phyloP scores from a whole-genome alignment of 345 rosid genomes.

The Citrus reticulata region DNA sequence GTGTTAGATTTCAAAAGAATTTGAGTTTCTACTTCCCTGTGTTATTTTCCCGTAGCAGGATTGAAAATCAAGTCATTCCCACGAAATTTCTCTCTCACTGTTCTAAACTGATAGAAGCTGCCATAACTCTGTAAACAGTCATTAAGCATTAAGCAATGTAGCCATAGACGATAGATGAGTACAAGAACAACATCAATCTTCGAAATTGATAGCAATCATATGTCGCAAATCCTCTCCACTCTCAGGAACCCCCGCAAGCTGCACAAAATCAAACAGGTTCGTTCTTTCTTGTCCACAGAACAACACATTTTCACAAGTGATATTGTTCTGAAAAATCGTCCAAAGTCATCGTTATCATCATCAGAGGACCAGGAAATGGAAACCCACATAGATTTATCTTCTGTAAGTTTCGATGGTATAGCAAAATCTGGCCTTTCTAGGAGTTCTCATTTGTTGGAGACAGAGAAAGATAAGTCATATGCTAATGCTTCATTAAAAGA shows the following conservation, averaged over 20 bases:
- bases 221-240: slow-evolving; percentile 33
- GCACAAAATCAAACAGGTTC: slow-evolving; percentile 24
- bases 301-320: slow-evolving; percentile 3
- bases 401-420: slow-evolving; percentile 24
- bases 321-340: slow-evolving; percentile 12
- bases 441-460: slow-evolving; percentile 18
- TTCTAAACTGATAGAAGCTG: neutral
- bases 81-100: neutral
- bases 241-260: slow-evolving; percentile 18
- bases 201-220: slow-evolving; percentile 12
- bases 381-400: slow-evolving; percentile 28
- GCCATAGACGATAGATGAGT: neutral
- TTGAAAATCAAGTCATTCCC: neutral
- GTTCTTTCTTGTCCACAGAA: slow-evolving; percentile 17
- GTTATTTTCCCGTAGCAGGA: neutral
- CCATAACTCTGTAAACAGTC: neutral
- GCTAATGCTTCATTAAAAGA: slow-evolving; percentile 36
- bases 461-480: slow-evolving; percentile 16
- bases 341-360: slow-evolving; percentile 14
- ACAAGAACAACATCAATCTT: neutral
- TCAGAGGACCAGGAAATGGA: slow-evolving; percentile 3
- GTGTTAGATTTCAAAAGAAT: too few relatives aligned
- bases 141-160: neutral
- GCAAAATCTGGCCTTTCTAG: slow-evolving; percentile 28
- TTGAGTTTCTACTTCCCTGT: too few relatives aligned